Conservation (phyloP, 139 green algal species). For the Chlamydomonas sphaeroides region DNA sequence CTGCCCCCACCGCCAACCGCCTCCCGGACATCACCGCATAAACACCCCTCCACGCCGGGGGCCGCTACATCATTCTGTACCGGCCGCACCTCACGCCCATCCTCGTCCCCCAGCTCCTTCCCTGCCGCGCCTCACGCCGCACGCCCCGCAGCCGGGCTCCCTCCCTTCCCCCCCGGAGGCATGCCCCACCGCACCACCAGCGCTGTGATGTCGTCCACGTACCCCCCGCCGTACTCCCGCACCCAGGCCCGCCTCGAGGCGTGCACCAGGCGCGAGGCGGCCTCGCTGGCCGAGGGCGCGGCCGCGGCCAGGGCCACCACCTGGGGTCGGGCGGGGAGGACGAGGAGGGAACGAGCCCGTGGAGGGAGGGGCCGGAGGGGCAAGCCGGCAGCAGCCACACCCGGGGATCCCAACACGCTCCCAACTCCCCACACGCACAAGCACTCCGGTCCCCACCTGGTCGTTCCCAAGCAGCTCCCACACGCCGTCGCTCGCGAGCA, state of each 20-base stretch:
- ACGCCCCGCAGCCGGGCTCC: too few species aligned
- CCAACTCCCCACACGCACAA: too few species aligned
- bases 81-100: too few species aligned
- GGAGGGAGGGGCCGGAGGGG: conserved; percentile 19
- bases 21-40: too few species aligned
- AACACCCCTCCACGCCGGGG: too few species aligned
- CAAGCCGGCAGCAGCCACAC: conserved; percentile 1
- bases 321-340: neutral
- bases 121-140: too few species aligned
- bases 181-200: conserved; percentile 43
- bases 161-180: too few species aligned
- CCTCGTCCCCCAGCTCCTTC: too few species aligned
- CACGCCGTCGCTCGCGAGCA: conserved; percentile 79
- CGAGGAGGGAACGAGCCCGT: neutral
- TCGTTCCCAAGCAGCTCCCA: conserved; percentile 79
- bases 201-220: conserved; percentile 64
- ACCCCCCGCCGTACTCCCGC: conserved; percentile 47
- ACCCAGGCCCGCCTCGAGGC: conserved; percentile 52
- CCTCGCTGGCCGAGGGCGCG: neutral
- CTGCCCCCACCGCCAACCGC: too few species aligned
- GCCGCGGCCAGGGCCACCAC: neutral
- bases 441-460: conserved; percentile 42
- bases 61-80: too few species aligned
- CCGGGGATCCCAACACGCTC: too few species aligned
- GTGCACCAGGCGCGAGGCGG: conserved; percentile 52